Conservation (phyloP, 768 basidiomycete genomes). For the Termitomyces sp. region DNA sequence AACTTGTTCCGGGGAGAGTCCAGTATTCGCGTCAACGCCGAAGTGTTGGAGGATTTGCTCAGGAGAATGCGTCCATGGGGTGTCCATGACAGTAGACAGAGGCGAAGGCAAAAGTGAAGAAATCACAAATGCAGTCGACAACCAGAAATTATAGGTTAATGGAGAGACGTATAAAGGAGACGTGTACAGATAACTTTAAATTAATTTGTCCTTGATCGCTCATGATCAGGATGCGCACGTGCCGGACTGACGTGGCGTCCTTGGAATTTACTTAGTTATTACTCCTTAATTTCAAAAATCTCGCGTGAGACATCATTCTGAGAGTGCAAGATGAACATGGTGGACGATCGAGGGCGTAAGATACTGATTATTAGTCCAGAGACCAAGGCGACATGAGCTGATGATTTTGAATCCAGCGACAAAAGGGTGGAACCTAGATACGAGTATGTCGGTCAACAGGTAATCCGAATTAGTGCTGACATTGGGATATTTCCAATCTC, state of each 20-base stretch:
- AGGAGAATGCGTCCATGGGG: constrained; percentile 75
- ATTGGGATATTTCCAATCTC: constrained; percentile 37
- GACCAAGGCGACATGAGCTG: not conserved
- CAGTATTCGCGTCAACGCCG: constrained; percentile 53
- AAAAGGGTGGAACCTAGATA: constrained; percentile 42
- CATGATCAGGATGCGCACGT: constrained; percentile 29
- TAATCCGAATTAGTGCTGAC: not conserved
- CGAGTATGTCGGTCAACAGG: constrained; percentile 25
- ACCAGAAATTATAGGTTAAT: constrained; percentile 4
- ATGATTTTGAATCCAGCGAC: constrained; percentile 15
- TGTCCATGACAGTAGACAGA: constrained; percentile 43
- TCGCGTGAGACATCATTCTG: not conserved
- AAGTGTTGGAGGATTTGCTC: constrained; percentile 71
- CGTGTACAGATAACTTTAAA: not conserved
- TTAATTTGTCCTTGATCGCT: constrained; percentile 1
- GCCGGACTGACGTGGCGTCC: constrained; percentile 34
- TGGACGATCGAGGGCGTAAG: constrained; percentile 31
- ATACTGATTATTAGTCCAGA: not conserved
- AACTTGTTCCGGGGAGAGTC: constrained; percentile 65
- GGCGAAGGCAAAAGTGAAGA: constrained; percentile 10
- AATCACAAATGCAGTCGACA: constrained; percentile 10
- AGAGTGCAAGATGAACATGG: constrained; percentile 27
- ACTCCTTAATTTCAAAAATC: not conserved
- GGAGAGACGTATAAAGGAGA: not conserved
- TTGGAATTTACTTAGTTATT: too few relatives aligned